phyloP scores from a whole-genome alignment of 2,329 filamentous ascomycete genomes.

The Penicillium griseofulvum region DNA sequence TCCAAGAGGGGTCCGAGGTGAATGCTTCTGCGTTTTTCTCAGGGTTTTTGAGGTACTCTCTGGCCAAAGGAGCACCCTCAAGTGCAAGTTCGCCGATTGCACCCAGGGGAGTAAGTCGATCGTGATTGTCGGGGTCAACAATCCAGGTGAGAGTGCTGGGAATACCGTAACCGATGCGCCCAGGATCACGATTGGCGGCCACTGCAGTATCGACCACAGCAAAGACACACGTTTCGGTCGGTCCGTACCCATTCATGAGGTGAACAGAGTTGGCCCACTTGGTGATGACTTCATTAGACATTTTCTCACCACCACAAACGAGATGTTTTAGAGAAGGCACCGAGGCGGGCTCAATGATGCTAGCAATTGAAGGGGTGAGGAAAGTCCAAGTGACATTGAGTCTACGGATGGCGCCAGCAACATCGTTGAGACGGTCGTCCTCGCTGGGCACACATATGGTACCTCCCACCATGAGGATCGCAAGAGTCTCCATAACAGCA shows the following conservation, averaged over 20 bases:
- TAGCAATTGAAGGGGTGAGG: conserved; percentile 47
- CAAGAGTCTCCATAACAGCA: conserved; percentile 41
- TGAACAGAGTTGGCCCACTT: conserved; percentile 58
- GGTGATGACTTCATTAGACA: conserved; percentile 69
- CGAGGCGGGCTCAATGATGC: conserved; percentile 40
- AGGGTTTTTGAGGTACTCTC: conserved; percentile 42
- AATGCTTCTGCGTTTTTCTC: conserved; percentile 34
- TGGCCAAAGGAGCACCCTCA: conserved; percentile 38
- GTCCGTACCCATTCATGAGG: conserved; percentile 42
- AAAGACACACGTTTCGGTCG: conserved; percentile 37
- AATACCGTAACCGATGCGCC: conserved; percentile 29
- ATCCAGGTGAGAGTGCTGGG: conserved; percentile 34
- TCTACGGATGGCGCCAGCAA: conserved; percentile 46
- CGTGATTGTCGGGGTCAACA: conserved; percentile 33
- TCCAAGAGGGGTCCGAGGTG: conserved; percentile 31
- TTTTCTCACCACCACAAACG: conserved; percentile 53
- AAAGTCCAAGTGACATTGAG: conserved; percentile 51
- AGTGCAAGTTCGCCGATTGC: conserved; percentile 37
- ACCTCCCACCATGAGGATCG: conserved; percentile 43
- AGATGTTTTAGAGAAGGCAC: conserved; percentile 45
- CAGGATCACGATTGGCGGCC: conserved; percentile 24
- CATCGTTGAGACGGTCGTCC: conserved; percentile 48
- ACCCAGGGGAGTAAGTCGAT: conserved; percentile 38
- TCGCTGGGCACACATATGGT: conserved; percentile 50
- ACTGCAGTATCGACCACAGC: conserved; percentile 31